Base-by-base conservation (phyloP, 1,284 basidiomycete genomes). In the Leccinum glutinopallens region DNA sequence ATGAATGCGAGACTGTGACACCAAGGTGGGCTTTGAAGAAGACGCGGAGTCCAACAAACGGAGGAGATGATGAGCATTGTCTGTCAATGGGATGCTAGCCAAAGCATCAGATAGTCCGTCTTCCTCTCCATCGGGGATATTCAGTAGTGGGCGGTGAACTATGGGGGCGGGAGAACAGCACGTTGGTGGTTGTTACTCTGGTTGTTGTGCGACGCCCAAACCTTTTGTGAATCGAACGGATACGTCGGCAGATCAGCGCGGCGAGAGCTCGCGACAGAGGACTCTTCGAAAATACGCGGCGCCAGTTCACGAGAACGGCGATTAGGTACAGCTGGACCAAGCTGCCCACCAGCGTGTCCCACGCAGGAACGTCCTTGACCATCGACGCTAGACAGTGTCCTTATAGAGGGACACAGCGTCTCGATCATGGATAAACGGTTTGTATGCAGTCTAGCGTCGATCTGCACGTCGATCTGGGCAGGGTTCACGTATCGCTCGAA, bases 171-270 rank as follows among this genome's bases (percentile, higher is more conserved):
- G 19, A 35, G 32, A 56, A 35, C 10, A 56, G 33, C 17, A 54
- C 15, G 25, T 25, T 32, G 25, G 22, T 32, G 8, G 29, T 25
- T 25, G 15, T 32, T 54, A 10, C 25, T 17, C 43, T 49, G 61
- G 60, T 84, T 82, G 55, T 76, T 69, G 71, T 79, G 88, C 0
- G 76, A 72, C 1, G 87, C 80, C 87, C 87, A 91, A 70, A 86
- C 89, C 46, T 79, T 81, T 1, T 80, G 78, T 57, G 77, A 78
- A 8, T 80, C 76, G 70, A 90, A 89, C 0, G 88, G 88, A 72
- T 91, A 91, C 3, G 80, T 76, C 0, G 90, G 90, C 12, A 90
- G 73, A 63, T 82, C 80, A 15, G 83, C 69, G 65, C 19, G 19
- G 19, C 82, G 83, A 12, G 77, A 75, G 3, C 76, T 69, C 3